phyloP scores from a whole-genome alignment of 2,329 filamentous ascomycete species.

The Rugonectria rugulosa region DNA sequence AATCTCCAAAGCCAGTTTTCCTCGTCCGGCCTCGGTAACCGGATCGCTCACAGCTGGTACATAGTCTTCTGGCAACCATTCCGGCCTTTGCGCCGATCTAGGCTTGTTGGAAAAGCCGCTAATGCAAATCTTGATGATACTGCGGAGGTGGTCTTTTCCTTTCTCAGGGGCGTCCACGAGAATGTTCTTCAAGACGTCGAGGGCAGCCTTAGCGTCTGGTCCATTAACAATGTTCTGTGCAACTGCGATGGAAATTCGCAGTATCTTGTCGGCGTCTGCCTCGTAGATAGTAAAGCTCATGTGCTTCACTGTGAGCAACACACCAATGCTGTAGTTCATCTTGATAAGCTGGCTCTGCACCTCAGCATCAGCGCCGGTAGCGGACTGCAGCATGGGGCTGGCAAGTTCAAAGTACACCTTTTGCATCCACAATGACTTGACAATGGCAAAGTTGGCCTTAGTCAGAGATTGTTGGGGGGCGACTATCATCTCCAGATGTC shows the following conservation, averaged over 20 bases:
- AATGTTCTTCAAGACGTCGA: slow-evolving; percentile 58
- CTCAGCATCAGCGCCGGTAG: slow-evolving; percentile 43
- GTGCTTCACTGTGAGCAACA: slow-evolving; percentile 58
- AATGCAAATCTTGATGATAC: slow-evolving; percentile 55
- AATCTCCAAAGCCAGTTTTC: slow-evolving; percentile 57
- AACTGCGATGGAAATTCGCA: slow-evolving; percentile 58
- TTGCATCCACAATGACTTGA: slow-evolving; percentile 57
- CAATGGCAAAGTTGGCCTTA: slow-evolving; percentile 51
- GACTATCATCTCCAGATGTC: slow-evolving; percentile 52
- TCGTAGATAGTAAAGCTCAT: slow-evolving; percentile 60
- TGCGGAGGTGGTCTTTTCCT: slow-evolving; percentile 56
- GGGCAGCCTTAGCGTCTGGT: slow-evolving; percentile 55
- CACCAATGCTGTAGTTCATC: slow-evolving; percentile 55
- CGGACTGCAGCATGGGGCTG: slow-evolving; percentile 53
- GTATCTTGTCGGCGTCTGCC: slow-evolving; percentile 55
- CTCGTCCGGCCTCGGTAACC: slow-evolving; percentile 46
- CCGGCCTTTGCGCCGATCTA: slow-evolving; percentile 33
- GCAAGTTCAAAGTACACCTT: slow-evolving; percentile 57
- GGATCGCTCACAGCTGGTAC: slow-evolving; percentile 17
- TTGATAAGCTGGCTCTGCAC: slow-evolving; percentile 39
- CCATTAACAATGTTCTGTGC: slow-evolving; percentile 52
- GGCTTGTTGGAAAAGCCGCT: slow-evolving; percentile 47
- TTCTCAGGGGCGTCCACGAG: slow-evolving; percentile 54
- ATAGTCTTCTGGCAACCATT: slow-evolving; percentile 43
- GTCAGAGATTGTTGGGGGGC: slow-evolving; percentile 48